These are phyloP conservation scores for Penstemon eatonii DNA, from an alignment of 257 asterid species.

Conservation along the genomic window DNA sequence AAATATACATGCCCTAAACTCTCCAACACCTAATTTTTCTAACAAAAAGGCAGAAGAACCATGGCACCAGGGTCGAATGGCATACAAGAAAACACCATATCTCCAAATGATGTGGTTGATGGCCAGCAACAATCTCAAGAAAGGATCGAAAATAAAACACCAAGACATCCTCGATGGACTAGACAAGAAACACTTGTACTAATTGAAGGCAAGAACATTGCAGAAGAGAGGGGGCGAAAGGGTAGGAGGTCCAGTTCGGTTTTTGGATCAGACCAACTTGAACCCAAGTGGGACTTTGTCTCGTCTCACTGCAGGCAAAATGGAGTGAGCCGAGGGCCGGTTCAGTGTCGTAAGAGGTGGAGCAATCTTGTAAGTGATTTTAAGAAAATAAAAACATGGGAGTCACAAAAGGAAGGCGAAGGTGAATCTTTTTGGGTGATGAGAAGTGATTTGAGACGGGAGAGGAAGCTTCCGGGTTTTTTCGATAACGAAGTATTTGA, in stretches of 20 bases:
- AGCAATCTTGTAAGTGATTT: constrained; percentile 75
- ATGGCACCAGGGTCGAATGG: constrained; percentile 38
- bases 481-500: constrained; percentile 60
- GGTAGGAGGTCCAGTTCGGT: constrained; percentile 42
- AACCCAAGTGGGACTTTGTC: constrained; percentile 70
- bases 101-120: constrained; percentile 16
- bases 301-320: constrained; percentile 63
- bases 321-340: constrained; percentile 65
- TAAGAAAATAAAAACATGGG: constrained; percentile 75
- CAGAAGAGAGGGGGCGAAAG: constrained; percentile 53
- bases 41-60: constrained; percentile 10
- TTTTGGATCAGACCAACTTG: constrained; percentile 42
- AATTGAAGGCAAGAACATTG: constrained; percentile 61
- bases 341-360: constrained; percentile 84
- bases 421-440: constrained; percentile 64
- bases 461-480: constrained; percentile 58
- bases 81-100: constrained; percentile 27
- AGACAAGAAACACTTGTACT: constrained; percentile 65
- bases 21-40: constrained; percentile 5
- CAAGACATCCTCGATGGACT: constrained; percentile 81
- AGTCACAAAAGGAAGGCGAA: constrained; percentile 28
- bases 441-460: constrained; percentile 66
- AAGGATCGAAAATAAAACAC: constrained; percentile 33
- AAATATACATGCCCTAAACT: constrained; percentile 3
- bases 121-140: constrained; percentile 33